Evolutionary conservation across 306 rosid genomes (phyloP), one percentile per base, ranked within the genome.

Genomic region (Castanea crenata): DNA sequence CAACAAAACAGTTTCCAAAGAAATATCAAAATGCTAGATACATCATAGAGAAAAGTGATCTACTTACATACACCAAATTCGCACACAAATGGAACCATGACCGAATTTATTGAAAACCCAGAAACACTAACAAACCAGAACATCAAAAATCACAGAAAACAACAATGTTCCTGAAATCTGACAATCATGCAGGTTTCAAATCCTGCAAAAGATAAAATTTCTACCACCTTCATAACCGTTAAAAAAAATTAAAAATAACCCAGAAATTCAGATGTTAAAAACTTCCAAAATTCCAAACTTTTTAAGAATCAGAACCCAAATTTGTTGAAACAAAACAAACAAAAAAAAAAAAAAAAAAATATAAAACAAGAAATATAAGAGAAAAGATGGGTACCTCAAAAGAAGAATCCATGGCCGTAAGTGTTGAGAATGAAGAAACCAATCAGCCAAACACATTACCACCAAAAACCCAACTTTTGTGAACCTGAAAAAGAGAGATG

Each of bases 371-470:
- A 5, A 71, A 23, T 6, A 64, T n/a, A 20, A 82, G 27, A 58
- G 6, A 71, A 21, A 21, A 31, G 41, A 35, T 29, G n/a, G 74
- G 81, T 87, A 94, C 97, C 69, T 88, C 90, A 21, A 62, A 68
- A 85, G 98, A 84, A 64, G 92, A 95, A 91, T 92, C 96, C 35
- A 87, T 51, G 71, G 93, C 82, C 91, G 89, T 84, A 76, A 84
- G 64, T 76, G 73, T 51, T 59, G 78, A 89, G 83, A 61, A 69
- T 32, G 46, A 85, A 84, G 76, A 78, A 90, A 85, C 80, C 73
- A 35, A 75, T 79, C 82, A 74, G 78, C 34, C 78, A 85, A 81
- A 85, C 79, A 85, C 98, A 92, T 92, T 91, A 88, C 87, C 83
- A 67, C 76, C 75, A 67, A 86, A 79, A 88, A 44, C 83, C 77